phyloP scores from a whole-genome alignment of 176 grass and related monocot genomes.

The Triticum aestivum region DNA sequence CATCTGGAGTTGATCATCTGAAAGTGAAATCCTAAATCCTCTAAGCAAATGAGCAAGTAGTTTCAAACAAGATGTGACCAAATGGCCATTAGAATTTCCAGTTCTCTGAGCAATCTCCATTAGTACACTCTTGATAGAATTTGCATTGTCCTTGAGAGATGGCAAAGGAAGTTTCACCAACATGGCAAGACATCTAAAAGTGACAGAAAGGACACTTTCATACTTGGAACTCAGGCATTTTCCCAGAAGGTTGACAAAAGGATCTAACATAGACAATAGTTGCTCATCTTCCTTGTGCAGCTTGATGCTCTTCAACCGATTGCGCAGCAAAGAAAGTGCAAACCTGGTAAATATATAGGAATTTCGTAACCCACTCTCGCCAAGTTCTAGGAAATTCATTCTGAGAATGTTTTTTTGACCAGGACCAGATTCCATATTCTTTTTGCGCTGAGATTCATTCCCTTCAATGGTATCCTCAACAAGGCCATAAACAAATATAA shows the following conservation, averaged over 20 bases:
- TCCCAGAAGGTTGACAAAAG: slow-evolving; percentile 70
- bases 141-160: slow-evolving; percentile 63
- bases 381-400: slow-evolving; percentile 29
- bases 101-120: slow-evolving; percentile 82
- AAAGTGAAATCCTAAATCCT: slow-evolving; percentile 73
- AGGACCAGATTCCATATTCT: slow-evolving; percentile 21
- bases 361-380: slow-evolving; percentile 43
- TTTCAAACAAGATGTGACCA: slow-evolving; percentile 81
- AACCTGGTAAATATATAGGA: slow-evolving; percentile 73
- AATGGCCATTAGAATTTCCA: slow-evolving; percentile 62
- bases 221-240: slow-evolving; percentile 86
- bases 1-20: slow-evolving; percentile 74
- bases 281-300: slow-evolving; percentile 60
- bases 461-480: slow-evolving; percentile 57
- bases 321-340: slow-evolving; percentile 70
- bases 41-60: slow-evolving; percentile 76
- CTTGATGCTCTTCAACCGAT: slow-evolving; percentile 79
- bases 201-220: slow-evolving; percentile 69
- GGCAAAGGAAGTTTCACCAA: slow-evolving; percentile 84
- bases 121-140: slow-evolving; percentile 74
- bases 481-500: slow-evolving; percentile 73
- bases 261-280: slow-evolving; percentile 81
- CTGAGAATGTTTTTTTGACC: slow-evolving; percentile 35
- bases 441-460: slow-evolving; percentile 43
- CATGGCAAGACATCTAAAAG: slow-evolving; percentile 75